A percentile compares a stretch with the other conserved stretches of the same genome.
Evolutionary conservation across 495 filamentous ascomycete species (phyloP).

Genomic region (Parmelia sp.): DNA sequence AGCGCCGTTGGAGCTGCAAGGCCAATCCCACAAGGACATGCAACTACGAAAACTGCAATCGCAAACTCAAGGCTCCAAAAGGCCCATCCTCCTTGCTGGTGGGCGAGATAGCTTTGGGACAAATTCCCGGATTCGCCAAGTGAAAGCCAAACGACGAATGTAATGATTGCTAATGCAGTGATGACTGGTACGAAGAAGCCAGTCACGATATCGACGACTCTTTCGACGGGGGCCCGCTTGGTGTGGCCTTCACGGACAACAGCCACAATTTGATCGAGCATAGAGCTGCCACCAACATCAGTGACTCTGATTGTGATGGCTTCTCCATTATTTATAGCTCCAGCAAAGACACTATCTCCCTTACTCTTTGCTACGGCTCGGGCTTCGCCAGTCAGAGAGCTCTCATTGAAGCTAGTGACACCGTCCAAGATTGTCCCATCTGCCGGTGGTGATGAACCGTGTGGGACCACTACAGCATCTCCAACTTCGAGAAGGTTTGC

Average conservation of each 20-base stretch:
- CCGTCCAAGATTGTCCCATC: slow-evolving; percentile 68
- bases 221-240: slow-evolving; percentile 77
- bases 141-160: slow-evolving; percentile 77
- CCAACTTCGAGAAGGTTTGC: slow-evolving; percentile 80
- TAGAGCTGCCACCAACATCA: slow-evolving; percentile 66
- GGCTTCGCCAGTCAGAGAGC: slow-evolving; percentile 86
- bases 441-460: slow-evolving; percentile 78
- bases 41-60: slow-evolving; percentile 91
- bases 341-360: slow-evolving; percentile 73
- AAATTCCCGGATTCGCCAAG: slow-evolving; percentile 65
- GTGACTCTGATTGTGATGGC: slow-evolving; percentile 66
- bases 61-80: slow-evolving; percentile 88
- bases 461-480: slow-evolving; percentile 67
- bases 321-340: slow-evolving; percentile 75
- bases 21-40: slow-evolving; percentile 88
- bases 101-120: slow-evolving; percentile 59
- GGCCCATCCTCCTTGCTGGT: slow-evolving; percentile 67
- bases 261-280: slow-evolving; percentile 87
- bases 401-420: slow-evolving; percentile 74
- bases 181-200: slow-evolving; percentile 86
- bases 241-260: slow-evolving; percentile 90
- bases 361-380: slow-evolving; percentile 60
- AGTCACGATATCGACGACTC: slow-evolving; percentile 76
- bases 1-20: slow-evolving; percentile 90
- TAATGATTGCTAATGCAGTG: slow-evolving; percentile 70